Percentiles rank a stretch among this genome's conserved stretches.
These are phyloP conservation scores for Tubosaeta sp. DNA, from an alignment of 768 basidiomycete genomes.

Conservation along the genomic window DNA sequence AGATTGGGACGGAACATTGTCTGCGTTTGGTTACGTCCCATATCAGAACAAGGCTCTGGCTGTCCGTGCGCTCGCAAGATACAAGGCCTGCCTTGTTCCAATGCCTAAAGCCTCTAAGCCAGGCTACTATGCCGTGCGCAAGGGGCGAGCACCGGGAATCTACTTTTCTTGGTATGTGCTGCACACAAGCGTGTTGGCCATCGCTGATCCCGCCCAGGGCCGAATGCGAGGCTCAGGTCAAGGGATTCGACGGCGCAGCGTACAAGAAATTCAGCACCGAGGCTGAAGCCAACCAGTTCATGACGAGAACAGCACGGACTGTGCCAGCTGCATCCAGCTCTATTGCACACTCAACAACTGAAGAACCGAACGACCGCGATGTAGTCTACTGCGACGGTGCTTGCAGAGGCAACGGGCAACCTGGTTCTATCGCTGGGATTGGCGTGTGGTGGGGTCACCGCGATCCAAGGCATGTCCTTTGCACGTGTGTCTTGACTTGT, in stretches of 20 bases:
- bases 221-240: constrained; percentile 66
- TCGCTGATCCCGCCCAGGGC: constrained; percentile 43
- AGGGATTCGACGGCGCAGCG: constrained; percentile 55
- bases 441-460: constrained; percentile 85
- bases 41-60: constrained; percentile 15
- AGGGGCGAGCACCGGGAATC: constrained; percentile 61
- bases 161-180: constrained; percentile 64
- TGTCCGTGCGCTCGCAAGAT: background rate
- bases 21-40: constrained; percentile 12
- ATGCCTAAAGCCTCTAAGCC: constrained; percentile 41
- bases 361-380: constrained; percentile 30
- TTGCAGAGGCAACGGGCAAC: constrained; percentile 76
- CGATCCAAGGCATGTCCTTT: constrained; percentile 48
- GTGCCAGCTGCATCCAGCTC: constrained; percentile 26
- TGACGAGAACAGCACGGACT: constrained; percentile 16
- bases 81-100: background rate
- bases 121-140: constrained; percentile 70
- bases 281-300: constrained; percentile 58
- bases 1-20: constrained; percentile 17
- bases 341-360: constrained; percentile 7
- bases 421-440: constrained; percentile 66
- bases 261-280: constrained; percentile 65
- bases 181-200: constrained; percentile 28
- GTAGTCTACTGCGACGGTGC: constrained; percentile 88
- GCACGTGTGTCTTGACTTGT: background rate